Evolutionary conservation across 176 grass and related monocot genomes (phyloP).

Genomic region (Urochloa ruziziensis): DNA sequence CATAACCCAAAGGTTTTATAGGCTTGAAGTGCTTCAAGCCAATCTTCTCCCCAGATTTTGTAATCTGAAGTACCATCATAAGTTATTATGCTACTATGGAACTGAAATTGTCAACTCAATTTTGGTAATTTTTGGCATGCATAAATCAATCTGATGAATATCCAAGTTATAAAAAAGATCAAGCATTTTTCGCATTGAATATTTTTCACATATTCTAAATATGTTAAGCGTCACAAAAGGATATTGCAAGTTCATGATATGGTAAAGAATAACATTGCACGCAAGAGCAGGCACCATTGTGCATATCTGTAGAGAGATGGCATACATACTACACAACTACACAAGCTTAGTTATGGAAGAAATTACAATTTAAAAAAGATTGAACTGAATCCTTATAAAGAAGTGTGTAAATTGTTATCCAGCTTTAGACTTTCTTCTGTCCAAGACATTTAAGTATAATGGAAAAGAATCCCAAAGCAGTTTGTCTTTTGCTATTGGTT

Average conservation of each 20-base stretch:
- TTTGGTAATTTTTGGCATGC: not conserved
- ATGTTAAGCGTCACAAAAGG: not conserved
- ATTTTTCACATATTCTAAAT: not conserved
- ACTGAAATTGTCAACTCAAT: not conserved
- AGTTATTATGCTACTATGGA: not conserved
- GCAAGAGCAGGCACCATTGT: not conserved
- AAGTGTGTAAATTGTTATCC: not conserved
- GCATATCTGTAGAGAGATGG: not conserved
- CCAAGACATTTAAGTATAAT: not conserved
- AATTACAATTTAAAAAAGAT: not conserved
- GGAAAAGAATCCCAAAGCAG: conserved; percentile 1
- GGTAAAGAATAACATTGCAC: not conserved
- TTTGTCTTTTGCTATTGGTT: not conserved
- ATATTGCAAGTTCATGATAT: not conserved
- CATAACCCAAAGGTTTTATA: conserved; percentile 83
- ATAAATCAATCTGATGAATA: not conserved
- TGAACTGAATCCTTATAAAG: not conserved
- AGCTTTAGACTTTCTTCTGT: not conserved
- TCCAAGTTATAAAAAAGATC: not conserved
- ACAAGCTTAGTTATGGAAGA: not conserved
- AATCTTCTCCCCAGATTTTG: conserved; percentile 63
- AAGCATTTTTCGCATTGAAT: not conserved
- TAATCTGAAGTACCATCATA: conserved; percentile 47
- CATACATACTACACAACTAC: not conserved
- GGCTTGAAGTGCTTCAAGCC: conserved; percentile 90